A percentile compares a stretch with the other conserved stretches of the same genome.
Evolutionary conservation across 805 yeast species (phyloP).

Genomic region (Candida nonsorbophila): DNA sequence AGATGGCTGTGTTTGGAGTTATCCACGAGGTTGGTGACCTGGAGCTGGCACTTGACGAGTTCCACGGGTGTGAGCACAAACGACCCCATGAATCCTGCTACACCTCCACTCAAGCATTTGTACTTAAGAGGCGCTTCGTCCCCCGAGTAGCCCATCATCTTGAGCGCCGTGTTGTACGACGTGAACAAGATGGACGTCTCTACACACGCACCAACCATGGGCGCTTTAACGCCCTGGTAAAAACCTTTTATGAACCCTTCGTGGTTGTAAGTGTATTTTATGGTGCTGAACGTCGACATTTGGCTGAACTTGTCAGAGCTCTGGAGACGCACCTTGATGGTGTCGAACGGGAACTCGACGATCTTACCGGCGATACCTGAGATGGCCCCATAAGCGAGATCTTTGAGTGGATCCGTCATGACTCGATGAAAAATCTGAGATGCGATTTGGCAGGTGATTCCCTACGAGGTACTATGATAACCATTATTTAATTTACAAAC

Average conservation of each 20-base stretch:
- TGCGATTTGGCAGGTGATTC: background rate
- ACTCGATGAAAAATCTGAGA: background rate
- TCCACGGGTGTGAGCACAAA: constrained; percentile 90
- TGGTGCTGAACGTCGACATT: constrained; percentile 65
- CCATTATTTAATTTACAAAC: background rate
- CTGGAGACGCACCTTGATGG: constrained; percentile 83
- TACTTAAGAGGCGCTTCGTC: constrained; percentile 36
- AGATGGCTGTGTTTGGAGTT: constrained; percentile 23
- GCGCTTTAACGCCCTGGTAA: constrained; percentile 75
- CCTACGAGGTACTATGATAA: too few relatives aligned
- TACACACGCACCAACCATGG: constrained; percentile 83
- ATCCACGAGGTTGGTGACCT: constrained; percentile 44
- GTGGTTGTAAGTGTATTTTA: constrained; percentile 49
- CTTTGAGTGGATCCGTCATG: constrained; percentile 22
- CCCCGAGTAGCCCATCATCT: constrained; percentile 6
- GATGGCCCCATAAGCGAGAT: constrained; percentile 45
- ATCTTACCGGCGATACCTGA: constrained; percentile 83
- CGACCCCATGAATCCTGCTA: constrained; percentile 79
- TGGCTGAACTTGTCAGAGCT: constrained; percentile 42
- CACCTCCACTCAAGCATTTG: constrained; percentile 66
- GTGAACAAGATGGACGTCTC: constrained; percentile 81
- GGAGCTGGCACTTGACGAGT: constrained; percentile 80
- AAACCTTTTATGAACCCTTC: constrained; percentile 76
- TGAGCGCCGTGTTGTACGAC: constrained; percentile 41
- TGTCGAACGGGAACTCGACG: constrained; percentile 90